Evolutionary conservation across 768 basidiomycete genomes (phyloP).

Genomic region (Tylopilus sp.): DNA sequence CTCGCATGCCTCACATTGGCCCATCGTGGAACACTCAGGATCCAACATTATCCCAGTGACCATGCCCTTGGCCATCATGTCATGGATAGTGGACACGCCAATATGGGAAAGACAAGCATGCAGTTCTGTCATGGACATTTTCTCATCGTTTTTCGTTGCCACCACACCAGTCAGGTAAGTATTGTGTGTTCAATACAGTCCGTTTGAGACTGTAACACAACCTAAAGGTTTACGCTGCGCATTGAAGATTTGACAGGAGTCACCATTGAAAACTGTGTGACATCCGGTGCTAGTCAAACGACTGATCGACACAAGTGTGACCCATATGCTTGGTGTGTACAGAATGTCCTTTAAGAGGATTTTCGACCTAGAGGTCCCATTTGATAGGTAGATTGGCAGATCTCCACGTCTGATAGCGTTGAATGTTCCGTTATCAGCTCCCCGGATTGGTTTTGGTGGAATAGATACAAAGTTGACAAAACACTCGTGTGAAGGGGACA

Average conservation of each 20-base stretch:
- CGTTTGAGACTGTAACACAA: background rate
- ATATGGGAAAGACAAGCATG: background rate
- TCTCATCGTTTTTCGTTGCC: background rate
- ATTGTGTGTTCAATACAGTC: background rate
- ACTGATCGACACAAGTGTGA: background rate
- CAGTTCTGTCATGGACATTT: background rate
- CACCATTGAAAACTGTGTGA: background rate
- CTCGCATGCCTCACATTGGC: background rate
- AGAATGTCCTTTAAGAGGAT: background rate
- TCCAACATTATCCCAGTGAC: background rate
- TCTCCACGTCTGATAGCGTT: background rate
- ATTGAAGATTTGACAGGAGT: background rate
- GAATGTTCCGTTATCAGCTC: background rate
- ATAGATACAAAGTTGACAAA: background rate
- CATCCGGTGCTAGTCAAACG: background rate
- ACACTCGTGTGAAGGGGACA: background rate
- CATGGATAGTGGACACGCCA: background rate
- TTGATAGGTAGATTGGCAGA: background rate
- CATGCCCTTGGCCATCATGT: background rate
- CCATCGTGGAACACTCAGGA: background rate
- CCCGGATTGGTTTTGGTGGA: background rate
- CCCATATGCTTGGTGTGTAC: background rate
- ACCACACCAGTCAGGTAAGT: background rate
- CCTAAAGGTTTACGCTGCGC: background rate
- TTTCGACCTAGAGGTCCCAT: background rate